Evolutionary conservation across 2,329 filamentous ascomycete species (phyloP).

Genomic region (Xylaria digitata): DNA sequence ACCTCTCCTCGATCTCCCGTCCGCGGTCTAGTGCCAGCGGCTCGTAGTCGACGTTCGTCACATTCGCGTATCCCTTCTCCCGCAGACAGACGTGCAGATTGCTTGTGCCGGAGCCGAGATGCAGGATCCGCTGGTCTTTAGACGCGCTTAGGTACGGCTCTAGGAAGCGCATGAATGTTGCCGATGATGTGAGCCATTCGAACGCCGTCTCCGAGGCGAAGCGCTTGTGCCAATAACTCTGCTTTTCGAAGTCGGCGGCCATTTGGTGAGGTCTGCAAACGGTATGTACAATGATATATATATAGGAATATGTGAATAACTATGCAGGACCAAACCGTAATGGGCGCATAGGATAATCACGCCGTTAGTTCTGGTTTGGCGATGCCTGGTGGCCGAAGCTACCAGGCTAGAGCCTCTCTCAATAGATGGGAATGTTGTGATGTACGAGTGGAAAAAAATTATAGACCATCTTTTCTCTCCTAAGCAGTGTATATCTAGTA

Average conservation of each 20-base stretch:
- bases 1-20: constrained; percentile 53
- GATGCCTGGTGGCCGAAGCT: constrained; percentile 25
- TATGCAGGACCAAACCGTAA: background rate
- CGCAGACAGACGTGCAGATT: constrained; percentile 62
- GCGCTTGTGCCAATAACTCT: constrained; percentile 62
- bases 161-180: constrained; percentile 55
- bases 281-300: background rate
- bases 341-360: background rate
- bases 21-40: constrained; percentile 60
- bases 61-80: constrained; percentile 53
- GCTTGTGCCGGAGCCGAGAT: constrained; percentile 63
- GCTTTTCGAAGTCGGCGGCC: constrained; percentile 58
- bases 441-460: background rate
- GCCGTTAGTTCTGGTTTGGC: background rate
- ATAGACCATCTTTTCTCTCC: background rate
- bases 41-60: constrained; percentile 64
- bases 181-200: constrained; percentile 61
- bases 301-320: too few relatives aligned
- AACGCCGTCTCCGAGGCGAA: constrained; percentile 59
- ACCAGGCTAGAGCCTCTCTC: constrained; percentile 2
- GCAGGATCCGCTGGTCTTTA: constrained; percentile 51
- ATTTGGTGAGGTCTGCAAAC: constrained; percentile 21
- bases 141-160: constrained; percentile 53
- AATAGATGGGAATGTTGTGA: background rate
- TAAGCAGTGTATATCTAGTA: background rate